phyloP scores from a whole-genome alignment of 2,329 filamentous ascomycete genomes.

The Emmonsiellopsis sp. region DNA sequence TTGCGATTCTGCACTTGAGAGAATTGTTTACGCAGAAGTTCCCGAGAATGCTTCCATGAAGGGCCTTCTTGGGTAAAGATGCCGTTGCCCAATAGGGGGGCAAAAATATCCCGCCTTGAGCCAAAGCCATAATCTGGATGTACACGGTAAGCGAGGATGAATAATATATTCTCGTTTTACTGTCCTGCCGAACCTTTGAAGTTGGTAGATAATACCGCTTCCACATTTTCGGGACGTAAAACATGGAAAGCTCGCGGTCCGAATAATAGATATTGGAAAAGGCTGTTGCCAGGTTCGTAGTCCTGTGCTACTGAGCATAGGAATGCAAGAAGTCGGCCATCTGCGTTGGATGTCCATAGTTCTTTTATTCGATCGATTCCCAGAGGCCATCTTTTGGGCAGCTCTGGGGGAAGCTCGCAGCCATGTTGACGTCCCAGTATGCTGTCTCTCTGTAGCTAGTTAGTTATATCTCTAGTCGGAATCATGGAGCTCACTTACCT shows the following conservation, averaged over 20 bases:
- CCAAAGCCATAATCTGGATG: constrained; percentile 5
- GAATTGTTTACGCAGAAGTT: constrained; percentile 29
- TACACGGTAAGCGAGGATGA: background rate
- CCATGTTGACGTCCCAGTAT: constrained; percentile 6
- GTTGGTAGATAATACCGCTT: constrained; percentile 10
- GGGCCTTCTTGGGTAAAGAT: constrained; percentile 15
- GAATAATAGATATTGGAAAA: constrained; percentile 14
- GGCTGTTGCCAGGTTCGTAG: constrained; percentile 17
- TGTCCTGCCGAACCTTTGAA: constrained; percentile 3
- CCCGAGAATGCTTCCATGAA: constrained; percentile 21
- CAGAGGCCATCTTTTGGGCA: constrained; percentile 25
- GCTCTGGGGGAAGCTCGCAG: constrained; percentile 23
- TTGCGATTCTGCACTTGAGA: constrained; percentile 23
- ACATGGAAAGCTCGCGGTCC: constrained; percentile 10
- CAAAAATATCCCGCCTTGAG: constrained; percentile 3
- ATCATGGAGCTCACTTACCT: background rate
- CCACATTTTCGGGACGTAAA: constrained; percentile 10
- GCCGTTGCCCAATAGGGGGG: constrained; percentile 8
- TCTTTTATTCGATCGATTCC: constrained; percentile 21
- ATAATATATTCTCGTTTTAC: background rate
- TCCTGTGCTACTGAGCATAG: constrained; percentile 12
- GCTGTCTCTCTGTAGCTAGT: background rate
- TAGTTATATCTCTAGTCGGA: background rate
- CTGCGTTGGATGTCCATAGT: constrained; percentile 10
- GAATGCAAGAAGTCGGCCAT: constrained; percentile 10